phyloP scores from a whole-genome alignment of 176 grass and related monocot species.

The Canna indica region DNA sequence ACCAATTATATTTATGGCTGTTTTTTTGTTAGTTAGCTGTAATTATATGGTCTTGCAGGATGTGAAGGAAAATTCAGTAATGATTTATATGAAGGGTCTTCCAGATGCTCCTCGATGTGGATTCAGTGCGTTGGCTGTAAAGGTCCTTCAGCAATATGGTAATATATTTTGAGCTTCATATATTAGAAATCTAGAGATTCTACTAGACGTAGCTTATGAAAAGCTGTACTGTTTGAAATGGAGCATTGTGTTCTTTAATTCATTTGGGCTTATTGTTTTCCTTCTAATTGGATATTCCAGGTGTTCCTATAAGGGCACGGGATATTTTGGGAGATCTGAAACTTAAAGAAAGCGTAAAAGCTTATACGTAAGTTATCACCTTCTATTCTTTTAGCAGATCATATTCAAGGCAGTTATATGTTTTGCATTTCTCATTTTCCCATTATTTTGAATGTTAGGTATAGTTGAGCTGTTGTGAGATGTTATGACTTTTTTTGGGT shows the following conservation, averaged over 20 bases:
- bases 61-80: slow-evolving; percentile 61
- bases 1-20: background rate
- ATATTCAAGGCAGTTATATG: no score
- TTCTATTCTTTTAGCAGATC: background rate
- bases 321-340: slow-evolving; percentile 65
- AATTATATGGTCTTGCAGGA: slow-evolving; percentile 32
- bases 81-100: slow-evolving; percentile 91
- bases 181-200: background rate
- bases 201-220: background rate
- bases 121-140: slow-evolving; percentile 87
- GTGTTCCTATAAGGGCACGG: slow-evolving; percentile 47
- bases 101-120: slow-evolving; percentile 76
- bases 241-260: background rate
- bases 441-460: background rate
- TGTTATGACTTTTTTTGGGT: background rate
- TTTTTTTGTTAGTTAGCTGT: slow-evolving; percentile 15
- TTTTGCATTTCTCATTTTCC: background rate
- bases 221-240: background rate
- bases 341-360: slow-evolving; percentile 86
- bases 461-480: background rate
- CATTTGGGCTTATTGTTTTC: background rate
- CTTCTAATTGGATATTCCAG: slow-evolving; percentile 21
- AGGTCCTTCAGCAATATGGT: slow-evolving; percentile 85
- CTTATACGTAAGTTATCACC: slow-evolving; percentile 43
- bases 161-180: slow-evolving; percentile 8